These are phyloP conservation scores for Cercospora brassicicola DNA, from an alignment of 2,329 filamentous ascomycete species.

Conservation along the genomic window DNA sequence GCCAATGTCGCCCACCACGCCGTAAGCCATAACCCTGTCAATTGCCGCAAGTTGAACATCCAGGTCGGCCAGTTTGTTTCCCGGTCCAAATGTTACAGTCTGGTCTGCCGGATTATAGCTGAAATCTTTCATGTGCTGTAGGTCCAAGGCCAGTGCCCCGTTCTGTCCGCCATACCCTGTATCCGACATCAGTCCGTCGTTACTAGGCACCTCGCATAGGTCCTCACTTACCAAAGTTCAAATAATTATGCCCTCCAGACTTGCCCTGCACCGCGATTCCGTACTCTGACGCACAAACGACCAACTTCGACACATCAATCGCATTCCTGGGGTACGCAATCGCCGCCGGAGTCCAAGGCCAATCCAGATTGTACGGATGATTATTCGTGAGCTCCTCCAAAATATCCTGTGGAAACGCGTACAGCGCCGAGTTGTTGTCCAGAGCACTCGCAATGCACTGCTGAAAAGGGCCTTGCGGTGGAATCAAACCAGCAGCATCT, in stretches of 20 bases:
- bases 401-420: constrained; percentile 22
- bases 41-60: constrained; percentile 12
- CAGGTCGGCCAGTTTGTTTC: constrained; percentile 20
- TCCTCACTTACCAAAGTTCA: constrained; percentile 15
- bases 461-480: constrained; percentile 20
- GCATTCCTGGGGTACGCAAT: constrained; percentile 21
- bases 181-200: neutral
- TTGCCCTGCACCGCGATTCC: constrained; percentile 23
- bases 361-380: constrained; percentile 25
- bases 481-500: constrained; percentile 15
- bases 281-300: constrained; percentile 20
- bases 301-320: constrained; percentile 20
- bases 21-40: constrained; percentile 19
- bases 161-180: constrained; percentile 22
- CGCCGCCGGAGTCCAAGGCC: constrained; percentile 17
- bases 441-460: constrained; percentile 21
- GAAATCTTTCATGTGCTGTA: constrained; percentile 23
- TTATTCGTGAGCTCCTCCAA: constrained; percentile 20
- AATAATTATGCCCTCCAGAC: constrained; percentile 25
- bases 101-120: constrained; percentile 14
- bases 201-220: too few species aligned
- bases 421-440: constrained; percentile 16
- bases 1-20: constrained; percentile 21
- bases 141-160: constrained; percentile 18
- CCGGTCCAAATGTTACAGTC: constrained; percentile 21